These are phyloP conservation scores for Pestalotiopsis sp. DNA, from an alignment of 2,329 filamentous ascomycete species.

Conservation along the genomic window DNA sequence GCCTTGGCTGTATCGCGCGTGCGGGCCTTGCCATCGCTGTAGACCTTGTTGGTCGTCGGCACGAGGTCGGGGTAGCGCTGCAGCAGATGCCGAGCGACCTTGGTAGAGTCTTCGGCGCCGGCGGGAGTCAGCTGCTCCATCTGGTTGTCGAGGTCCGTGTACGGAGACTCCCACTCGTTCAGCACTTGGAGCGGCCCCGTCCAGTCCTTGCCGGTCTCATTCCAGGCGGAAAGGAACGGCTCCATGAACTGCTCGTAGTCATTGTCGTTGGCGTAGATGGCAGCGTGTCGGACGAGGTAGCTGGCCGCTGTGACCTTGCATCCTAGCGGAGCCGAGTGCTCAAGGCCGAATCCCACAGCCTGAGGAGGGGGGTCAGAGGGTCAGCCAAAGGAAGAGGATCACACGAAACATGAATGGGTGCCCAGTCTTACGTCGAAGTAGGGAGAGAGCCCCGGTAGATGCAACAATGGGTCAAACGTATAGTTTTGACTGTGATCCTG, in stretches of 20 bases:
- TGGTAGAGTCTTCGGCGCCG: slow-evolving; percentile 59
- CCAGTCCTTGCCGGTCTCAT: slow-evolving; percentile 61
- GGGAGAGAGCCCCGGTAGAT: not conserved
- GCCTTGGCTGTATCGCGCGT: slow-evolving; percentile 60
- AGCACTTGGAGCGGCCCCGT: slow-evolving; percentile 58
- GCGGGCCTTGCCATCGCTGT: slow-evolving; percentile 65
- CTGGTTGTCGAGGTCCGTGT: slow-evolving; percentile 50
- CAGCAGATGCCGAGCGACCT: slow-evolving; percentile 60
- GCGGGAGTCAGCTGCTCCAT: slow-evolving; percentile 61
- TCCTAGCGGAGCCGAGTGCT: slow-evolving; percentile 41
- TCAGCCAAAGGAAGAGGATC: not conserved
- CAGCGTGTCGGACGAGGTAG: slow-evolving; percentile 59
- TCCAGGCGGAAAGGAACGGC: slow-evolving; percentile 58
- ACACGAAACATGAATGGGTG: not conserved
- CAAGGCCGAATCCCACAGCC: slow-evolving; percentile 18
- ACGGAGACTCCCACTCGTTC: slow-evolving; percentile 56
- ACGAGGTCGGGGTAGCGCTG: slow-evolving; percentile 59
- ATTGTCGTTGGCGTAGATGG: slow-evolving; percentile 62
- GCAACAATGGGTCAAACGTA: slow-evolving; percentile 1
- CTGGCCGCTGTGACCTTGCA: slow-evolving; percentile 53
- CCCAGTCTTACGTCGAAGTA: slow-evolving; percentile 1
- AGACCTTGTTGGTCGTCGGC: slow-evolving; percentile 52
- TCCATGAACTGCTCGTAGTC: slow-evolving; percentile 60
- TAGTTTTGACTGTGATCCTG: slow-evolving; percentile 1
- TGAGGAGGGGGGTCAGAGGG: not conserved